These are phyloP conservation scores for Moniliella sp. DNA, from an alignment of 1,284 basidiomycete genomes.

Conservation along the genomic window DNA sequence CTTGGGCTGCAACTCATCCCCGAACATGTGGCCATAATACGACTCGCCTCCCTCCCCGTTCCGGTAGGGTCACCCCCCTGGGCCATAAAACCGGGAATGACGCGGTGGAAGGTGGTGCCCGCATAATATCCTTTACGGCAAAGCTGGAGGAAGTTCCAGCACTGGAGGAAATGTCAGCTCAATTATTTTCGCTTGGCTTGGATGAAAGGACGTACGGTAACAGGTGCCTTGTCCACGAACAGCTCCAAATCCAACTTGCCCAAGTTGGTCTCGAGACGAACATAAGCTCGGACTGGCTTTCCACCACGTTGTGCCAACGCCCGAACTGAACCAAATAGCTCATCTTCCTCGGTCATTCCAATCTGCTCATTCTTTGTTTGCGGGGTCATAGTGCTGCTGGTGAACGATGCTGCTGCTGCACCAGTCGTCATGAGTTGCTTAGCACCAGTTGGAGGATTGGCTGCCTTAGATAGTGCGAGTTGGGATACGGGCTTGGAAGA, in stretches of 20 bases:
- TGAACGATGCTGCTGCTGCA: conserved; percentile 72
- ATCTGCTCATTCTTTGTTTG: conserved; percentile 55
- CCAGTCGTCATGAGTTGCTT: conserved; percentile 59
- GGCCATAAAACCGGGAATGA: conserved; percentile 93
- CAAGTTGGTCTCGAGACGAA: conserved; percentile 62
- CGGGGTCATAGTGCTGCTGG: conserved; percentile 70
- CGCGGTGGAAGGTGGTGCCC: conserved; percentile 61
- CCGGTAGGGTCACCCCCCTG: conserved; percentile 92
- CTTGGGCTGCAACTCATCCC: conserved; percentile 55
- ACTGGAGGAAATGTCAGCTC: conserved; percentile 2
- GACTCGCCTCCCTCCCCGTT: conserved; percentile 79
- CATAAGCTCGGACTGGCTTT: too few species aligned
- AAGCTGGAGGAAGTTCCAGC: conserved; percentile 75
- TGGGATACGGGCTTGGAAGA: too few species aligned
- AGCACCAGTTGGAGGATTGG: too few species aligned
- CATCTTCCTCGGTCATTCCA: conserved; percentile 70
- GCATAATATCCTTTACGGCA: conserved; percentile 59
- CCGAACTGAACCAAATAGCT: too few species aligned
- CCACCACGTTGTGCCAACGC: too few species aligned
- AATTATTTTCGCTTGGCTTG: too few species aligned
- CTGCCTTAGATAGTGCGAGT: too few species aligned
- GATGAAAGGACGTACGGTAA: conserved; percentile 54
- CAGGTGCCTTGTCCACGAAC: conserved; percentile 72
- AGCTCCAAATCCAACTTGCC: conserved; percentile 77
- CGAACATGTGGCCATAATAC: conserved; percentile 83